These are phyloP conservation scores for Scedosporium minutisporum DNA, from an alignment of 2,329 filamentous ascomycete species.

Conservation along the genomic window DNA sequence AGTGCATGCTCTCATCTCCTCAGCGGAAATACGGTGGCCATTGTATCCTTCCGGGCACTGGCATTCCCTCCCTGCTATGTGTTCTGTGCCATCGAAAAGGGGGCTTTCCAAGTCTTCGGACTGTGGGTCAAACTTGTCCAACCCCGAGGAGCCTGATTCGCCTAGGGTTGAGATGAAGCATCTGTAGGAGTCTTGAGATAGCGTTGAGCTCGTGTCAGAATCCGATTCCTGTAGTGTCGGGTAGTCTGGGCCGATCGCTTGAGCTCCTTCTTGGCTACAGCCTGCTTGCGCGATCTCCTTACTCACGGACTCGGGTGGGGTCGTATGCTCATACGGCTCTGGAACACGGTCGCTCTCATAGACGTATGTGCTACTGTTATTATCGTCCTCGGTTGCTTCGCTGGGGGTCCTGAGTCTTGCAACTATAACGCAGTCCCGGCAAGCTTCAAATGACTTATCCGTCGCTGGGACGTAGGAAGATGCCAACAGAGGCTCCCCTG, in stretches of 20 bases:
- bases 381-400: neutral
- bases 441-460: too few relatives aligned
- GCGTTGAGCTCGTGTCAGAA: too few relatives aligned
- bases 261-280: too few relatives aligned
- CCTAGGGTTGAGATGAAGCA: neutral
- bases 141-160: too few relatives aligned
- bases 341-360: neutral
- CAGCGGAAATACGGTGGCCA: constrained; percentile 14
- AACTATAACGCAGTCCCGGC: neutral
- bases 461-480: neutral
- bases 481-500: too few relatives aligned
- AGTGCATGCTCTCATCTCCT: constrained; percentile 18
- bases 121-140: too few relatives aligned
- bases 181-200: neutral
- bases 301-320: neutral
- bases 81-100: neutral
- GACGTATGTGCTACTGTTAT: neutral
- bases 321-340: neutral
- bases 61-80: constrained; percentile 14
- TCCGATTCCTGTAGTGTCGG: too few relatives aligned
- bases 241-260: neutral
- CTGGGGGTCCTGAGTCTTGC: neutral
- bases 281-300: too few relatives aligned
- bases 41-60: constrained; percentile 10
- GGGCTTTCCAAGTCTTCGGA: neutral